Evolutionary conservation across 2,329 filamentous ascomycete genomes (phyloP).

Genomic region (Apiospora malaysiana): DNA sequence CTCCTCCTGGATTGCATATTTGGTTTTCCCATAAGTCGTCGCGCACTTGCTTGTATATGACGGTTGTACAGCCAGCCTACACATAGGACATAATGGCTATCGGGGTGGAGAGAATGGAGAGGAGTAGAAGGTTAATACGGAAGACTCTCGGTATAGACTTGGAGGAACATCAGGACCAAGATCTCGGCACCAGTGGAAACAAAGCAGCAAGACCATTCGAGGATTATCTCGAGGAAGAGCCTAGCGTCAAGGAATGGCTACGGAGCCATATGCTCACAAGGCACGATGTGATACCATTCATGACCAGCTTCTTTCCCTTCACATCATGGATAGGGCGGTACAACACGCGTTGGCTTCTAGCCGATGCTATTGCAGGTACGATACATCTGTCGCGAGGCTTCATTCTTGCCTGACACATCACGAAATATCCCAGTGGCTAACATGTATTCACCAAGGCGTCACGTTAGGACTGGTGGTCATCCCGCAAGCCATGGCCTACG

Average conservation of each 20-base stretch:
- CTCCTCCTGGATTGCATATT: no score
- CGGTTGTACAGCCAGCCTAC: background rate
- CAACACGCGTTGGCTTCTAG: conserved; percentile 86
- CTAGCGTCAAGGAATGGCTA: conserved; percentile 77
- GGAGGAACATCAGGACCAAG: background rate
- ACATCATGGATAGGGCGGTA: conserved; percentile 87
- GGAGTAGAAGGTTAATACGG: background rate
- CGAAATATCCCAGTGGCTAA: conserved; percentile 26
- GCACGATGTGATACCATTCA: conserved; percentile 63
- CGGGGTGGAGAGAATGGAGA: background rate
- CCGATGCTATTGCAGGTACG: conserved; percentile 86
- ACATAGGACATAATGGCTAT: background rate
- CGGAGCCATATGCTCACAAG: conserved; percentile 64
- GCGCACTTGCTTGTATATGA: background rate
- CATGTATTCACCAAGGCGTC: conserved; percentile 43
- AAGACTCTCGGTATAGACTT: background rate
- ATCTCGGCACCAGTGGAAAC: background rate
- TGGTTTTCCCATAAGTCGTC: background rate
- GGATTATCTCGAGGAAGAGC: conserved; percentile 82
- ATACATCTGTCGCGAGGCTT: background rate
- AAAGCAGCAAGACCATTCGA: conserved; percentile 54
- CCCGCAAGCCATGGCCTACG: conserved; percentile 96
- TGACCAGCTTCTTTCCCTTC: conserved; percentile 82
- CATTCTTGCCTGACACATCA: background rate
- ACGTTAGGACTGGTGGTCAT: conserved; percentile 75